A percentile compares a stretch with the other conserved stretches of the same genome.
phyloP scores from a whole-genome alignment of 1,139 yeast species.

The Yamadazyma oceani region DNA sequence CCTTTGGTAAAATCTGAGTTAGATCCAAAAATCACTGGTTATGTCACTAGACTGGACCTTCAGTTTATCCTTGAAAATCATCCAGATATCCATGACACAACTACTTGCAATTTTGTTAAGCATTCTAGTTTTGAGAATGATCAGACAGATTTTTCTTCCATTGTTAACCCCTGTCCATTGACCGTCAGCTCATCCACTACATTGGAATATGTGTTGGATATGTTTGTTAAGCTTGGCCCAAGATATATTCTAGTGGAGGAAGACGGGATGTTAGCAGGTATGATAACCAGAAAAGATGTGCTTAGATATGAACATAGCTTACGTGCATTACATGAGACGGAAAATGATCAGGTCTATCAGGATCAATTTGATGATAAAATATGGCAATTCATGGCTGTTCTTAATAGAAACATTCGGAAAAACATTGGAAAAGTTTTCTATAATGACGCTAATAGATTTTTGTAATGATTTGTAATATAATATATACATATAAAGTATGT shows the following conservation, averaged over 20 bases:
- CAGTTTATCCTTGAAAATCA: slow-evolving; percentile 22
- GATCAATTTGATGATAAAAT: slow-evolving; percentile 33
- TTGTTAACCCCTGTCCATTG: slow-evolving; percentile 64
- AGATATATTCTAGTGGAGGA: slow-evolving; percentile 66
- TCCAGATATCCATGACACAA: slow-evolving; percentile 17
- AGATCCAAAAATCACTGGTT: slow-evolving; percentile 37
- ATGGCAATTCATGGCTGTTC: slow-evolving; percentile 36
- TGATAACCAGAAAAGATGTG: slow-evolving; percentile 68
- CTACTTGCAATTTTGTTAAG: slow-evolving; percentile 22
- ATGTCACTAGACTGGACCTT: slow-evolving; percentile 35
- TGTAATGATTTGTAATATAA: background rate
- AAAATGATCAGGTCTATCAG: slow-evolving; percentile 14
- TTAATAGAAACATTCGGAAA: slow-evolving; percentile 21
- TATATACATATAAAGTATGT: slow-evolving; percentile 1
- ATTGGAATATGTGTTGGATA: slow-evolving; percentile 62
- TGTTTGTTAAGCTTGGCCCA: slow-evolving; percentile 82
- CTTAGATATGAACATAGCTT: slow-evolving; percentile 51
- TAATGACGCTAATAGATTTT: slow-evolving; percentile 29
- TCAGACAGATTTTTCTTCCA: slow-evolving; percentile 34
- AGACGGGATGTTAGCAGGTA: slow-evolving; percentile 54
- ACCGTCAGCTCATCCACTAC: slow-evolving; percentile 55
- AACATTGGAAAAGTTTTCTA: slow-evolving; percentile 31
- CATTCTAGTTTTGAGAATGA: slow-evolving; percentile 7
- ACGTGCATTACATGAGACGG: slow-evolving; percentile 23
- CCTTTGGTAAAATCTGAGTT: slow-evolving; percentile 48